Conservation (phyloP, 768 basidiomycete species). For the Pleurotus sapidus region DNA sequence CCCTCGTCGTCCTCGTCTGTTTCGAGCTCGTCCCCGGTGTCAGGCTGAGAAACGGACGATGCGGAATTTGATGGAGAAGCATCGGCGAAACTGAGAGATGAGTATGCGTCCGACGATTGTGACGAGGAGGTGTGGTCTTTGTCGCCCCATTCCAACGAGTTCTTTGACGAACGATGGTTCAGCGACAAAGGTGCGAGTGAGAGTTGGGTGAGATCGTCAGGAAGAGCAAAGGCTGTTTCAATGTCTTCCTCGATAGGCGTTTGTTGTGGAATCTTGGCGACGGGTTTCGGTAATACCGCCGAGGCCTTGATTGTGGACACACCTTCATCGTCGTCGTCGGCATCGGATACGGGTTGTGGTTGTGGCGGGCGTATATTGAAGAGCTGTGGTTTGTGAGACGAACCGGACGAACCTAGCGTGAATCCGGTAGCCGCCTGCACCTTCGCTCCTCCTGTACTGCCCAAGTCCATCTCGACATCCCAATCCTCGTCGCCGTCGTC, state of each 20-base stretch:
- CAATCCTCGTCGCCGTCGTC: slow-evolving; percentile 69
- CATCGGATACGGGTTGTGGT: slow-evolving; percentile 33
- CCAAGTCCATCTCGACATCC: slow-evolving; percentile 76
- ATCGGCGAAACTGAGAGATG: slow-evolving; percentile 72
- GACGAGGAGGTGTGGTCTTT: slow-evolving; percentile 80
- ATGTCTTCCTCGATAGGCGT: slow-evolving; percentile 70
- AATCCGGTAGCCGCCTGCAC: slow-evolving; percentile 34
- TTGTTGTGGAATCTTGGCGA: slow-evolving; percentile 28
- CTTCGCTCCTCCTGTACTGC: slow-evolving; percentile 52
- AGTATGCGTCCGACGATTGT: slow-evolving; percentile 86
- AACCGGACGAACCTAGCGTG: slow-evolving; percentile 36
- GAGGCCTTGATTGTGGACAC: slow-evolving; percentile 81
- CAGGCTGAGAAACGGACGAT: slow-evolving; percentile 62
- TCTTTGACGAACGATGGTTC: slow-evolving; percentile 76
- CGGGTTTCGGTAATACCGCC: slow-evolving; percentile 38
- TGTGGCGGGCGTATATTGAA: slow-evolving; percentile 70
- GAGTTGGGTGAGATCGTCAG: slow-evolving; percentile 75
- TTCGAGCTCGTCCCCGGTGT: slow-evolving; percentile 68
- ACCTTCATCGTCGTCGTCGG: slow-evolving; percentile 72
- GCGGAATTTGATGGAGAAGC: slow-evolving; percentile 69
- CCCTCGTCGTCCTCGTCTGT: slow-evolving; percentile 66
- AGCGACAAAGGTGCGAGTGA: slow-evolving; percentile 79
- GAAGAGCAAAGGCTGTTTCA: slow-evolving; percentile 80
- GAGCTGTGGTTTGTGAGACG: slow-evolving; percentile 30
- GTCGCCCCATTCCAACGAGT: slow-evolving; percentile 83